Evolutionary conservation across 352 stramenopile species (phyloP), one percentile per base, ranked within the genome.

Genomic region (Globisporangium canariense): DNA sequence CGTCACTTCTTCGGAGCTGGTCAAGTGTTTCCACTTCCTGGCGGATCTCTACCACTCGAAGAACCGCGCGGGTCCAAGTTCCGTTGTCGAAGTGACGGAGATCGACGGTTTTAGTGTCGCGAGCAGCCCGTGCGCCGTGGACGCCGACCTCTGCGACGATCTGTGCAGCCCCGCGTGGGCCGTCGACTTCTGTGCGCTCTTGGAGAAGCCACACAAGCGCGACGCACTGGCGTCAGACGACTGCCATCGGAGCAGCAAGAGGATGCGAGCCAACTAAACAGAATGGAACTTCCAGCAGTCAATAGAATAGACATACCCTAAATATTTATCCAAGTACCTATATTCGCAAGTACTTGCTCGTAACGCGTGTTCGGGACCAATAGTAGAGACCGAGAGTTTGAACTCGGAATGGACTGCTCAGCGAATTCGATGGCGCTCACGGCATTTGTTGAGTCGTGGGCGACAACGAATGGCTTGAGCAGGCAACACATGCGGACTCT

Each of bases 1-100:
- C 2, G 28, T 61, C 20, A 43, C 25, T 41, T 20, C 52, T 14
- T 45, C 30, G 1, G 51, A 61, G 11, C 28, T 66, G 41, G 61
- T 61, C 18, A 52, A 59, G 8, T 60, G 50, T 13, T 66, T 61
- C 43, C 41, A 61, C 5, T 66, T 55, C n/a, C 28, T 66, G 38
- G 30, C 38, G n/a, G 47, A 40, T 22, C 28, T 66, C 28, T 28
- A 60, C 18, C 51, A 53, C 28, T 32, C 25, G 7, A 46, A 51
- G 38, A 62, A 51, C 41, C 36, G 38, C 28, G 20, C 22, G 7
- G 25, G 43, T 32, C 2, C 11, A 2, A 66, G 25, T 38, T n/a
- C 45, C 10, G 34, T 58, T 6, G 46, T 28, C 8, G 60, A 66
- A 25, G 60, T 66, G 14, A 66, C 59, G n/a, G 60, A 60, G 22